phyloP scores from a whole-genome alignment of 179 eudicot genomes.

The Vitellaria paradoxa region DNA sequence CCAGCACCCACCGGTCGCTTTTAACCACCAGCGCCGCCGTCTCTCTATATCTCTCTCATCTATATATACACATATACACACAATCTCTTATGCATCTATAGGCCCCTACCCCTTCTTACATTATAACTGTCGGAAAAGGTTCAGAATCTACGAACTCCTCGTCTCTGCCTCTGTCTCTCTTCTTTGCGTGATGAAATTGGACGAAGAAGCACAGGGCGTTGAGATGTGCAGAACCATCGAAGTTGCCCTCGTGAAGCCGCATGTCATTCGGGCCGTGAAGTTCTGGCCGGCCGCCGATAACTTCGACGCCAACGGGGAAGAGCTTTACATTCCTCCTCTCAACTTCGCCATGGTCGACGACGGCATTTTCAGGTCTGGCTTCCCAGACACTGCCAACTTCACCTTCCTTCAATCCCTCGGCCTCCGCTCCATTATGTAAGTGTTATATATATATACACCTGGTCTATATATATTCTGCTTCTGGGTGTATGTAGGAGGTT shows the following conservation, averaged over 20 bases:
- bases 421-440: conserved; percentile 84
- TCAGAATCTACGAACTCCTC: too few species aligned
- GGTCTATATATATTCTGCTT: neutral
- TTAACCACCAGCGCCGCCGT: too few species aligned
- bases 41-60: too few species aligned
- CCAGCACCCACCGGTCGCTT: too few species aligned
- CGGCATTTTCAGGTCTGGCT: conserved; percentile 83
- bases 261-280: neutral
- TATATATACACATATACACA: too few species aligned
- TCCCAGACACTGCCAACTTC: conserved; percentile 69
- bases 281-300: neutral
- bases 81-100: too few species aligned
- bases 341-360: conserved; percentile 83
- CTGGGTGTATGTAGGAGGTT: neutral
- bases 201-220: conserved; percentile 4
- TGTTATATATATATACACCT: too few species aligned
- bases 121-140: too few species aligned
- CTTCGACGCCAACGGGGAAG: conserved; percentile 23
- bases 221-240: conserved; percentile 34
- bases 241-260: conserved; percentile 24
- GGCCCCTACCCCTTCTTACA: too few species aligned
- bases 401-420: conserved; percentile 66
- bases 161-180: too few species aligned
- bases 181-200: conserved; percentile 22
- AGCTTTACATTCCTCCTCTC: conserved; percentile 59